These are phyloP conservation scores for Candida tropicalis DNA, from an alignment of 1,139 yeast genomes.

Conservation along the genomic window DNA sequence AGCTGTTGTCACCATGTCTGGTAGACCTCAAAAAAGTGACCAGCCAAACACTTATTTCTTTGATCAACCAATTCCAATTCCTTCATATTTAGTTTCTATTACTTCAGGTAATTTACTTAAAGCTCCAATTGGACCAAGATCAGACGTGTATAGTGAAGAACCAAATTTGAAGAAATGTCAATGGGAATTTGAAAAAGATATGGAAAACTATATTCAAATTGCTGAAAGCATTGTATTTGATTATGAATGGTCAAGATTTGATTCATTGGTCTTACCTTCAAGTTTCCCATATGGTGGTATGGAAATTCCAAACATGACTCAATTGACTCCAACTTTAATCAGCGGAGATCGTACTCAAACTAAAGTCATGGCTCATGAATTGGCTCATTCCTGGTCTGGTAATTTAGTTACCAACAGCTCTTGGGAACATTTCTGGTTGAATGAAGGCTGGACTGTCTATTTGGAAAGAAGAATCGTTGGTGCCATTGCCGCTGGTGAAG, in stretches of 20 bases:
- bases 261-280: slow-evolving; percentile 36
- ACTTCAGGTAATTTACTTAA: slow-evolving; percentile 36
- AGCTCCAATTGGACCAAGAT: slow-evolving; percentile 39
- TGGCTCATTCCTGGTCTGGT: slow-evolving; percentile 44
- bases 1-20: slow-evolving; percentile 39
- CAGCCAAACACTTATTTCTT: slow-evolving; percentile 22
- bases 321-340: slow-evolving; percentile 39
- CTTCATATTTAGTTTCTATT: slow-evolving; percentile 38
- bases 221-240: slow-evolving; percentile 36
- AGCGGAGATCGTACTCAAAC: slow-evolving; percentile 39
- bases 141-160: slow-evolving; percentile 33
- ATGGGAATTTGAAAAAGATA: slow-evolving; percentile 42
- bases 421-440: slow-evolving; percentile 45
- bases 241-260: slow-evolving; percentile 39
- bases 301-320: slow-evolving; percentile 43
- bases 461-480: slow-evolving; percentile 39
- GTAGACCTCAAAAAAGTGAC: slow-evolving; percentile 26
- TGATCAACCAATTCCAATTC: slow-evolving; percentile 40
- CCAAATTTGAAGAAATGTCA: slow-evolving; percentile 30
- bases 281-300: slow-evolving; percentile 44
- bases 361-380: slow-evolving; percentile 40
- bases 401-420: slow-evolving; percentile 40
- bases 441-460: slow-evolving; percentile 45
- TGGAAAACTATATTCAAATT: slow-evolving; percentile 36
- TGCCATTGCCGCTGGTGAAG: slow-evolving; percentile 31